These are phyloP conservation scores for Chrysosporium queenslandicum DNA, from an alignment of 2,329 filamentous ascomycete genomes.

Conservation along the genomic window DNA sequence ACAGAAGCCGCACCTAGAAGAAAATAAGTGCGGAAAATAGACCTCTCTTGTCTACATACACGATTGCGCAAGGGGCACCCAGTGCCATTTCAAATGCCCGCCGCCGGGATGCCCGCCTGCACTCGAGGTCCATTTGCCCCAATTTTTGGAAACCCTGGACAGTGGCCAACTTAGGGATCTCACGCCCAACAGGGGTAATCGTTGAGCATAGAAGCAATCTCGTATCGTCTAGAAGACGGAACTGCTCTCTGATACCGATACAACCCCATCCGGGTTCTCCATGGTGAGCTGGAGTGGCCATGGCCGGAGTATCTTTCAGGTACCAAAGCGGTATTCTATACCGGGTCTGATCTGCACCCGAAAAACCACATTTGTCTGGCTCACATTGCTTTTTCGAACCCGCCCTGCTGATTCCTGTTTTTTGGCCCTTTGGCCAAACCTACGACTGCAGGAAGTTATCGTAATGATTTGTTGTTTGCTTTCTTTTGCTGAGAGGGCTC, in stretches of 20 bases:
- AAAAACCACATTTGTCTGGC: neutral
- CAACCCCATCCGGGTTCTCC: constrained; percentile 7
- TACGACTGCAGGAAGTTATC: neutral
- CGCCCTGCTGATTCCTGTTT: neutral
- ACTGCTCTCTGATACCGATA: neutral
- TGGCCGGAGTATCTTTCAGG: constrained; percentile 1
- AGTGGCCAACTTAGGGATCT: neutral
- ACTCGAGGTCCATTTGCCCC: neutral
- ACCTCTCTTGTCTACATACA: neutral
- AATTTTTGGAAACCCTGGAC: neutral
- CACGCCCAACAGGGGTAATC: constrained; percentile 1
- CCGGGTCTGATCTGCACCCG: constrained; percentile 9
- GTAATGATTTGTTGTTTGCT: neutral
- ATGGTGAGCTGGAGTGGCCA: neutral
- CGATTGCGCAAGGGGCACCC: neutral
- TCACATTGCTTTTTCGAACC: constrained; percentile 5
- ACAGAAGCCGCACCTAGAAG: neutral
- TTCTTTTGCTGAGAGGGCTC: neutral
- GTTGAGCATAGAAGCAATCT: constrained; percentile 3
- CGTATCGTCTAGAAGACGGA: constrained; percentile 8
- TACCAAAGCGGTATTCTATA: constrained; percentile 4
- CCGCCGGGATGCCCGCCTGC: neutral
- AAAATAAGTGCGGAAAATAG: neutral
- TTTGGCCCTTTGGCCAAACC: neutral
- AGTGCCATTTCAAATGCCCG: constrained; percentile 2